Evolutionary conservation across 1,284 basidiomycete genomes (phyloP), one percentile per base, ranked within the genome.

Genomic region (Trametes pubescens): DNA sequence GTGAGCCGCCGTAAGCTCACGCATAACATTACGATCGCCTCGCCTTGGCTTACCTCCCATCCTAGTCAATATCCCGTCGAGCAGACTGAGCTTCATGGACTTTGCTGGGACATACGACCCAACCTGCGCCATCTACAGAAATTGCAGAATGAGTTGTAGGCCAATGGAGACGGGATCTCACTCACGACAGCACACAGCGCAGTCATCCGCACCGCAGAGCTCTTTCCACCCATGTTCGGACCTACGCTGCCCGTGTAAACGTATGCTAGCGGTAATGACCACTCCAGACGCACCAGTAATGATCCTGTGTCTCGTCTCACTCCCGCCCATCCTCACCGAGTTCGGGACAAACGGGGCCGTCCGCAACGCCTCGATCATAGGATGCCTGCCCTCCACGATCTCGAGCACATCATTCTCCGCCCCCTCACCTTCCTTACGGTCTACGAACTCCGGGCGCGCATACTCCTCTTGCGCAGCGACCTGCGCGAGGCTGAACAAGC

Each of bases 51-150:
- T 69, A 86, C 90, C 91, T 71, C 89, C 93, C 94, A 95, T 94
- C 55, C 95, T 82, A 0, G 95, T 96, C 22, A 93, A 83, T 14
- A 99, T 88, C 0, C 90, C 88, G 74, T 99, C 96, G 59, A 95
- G 83, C 51, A 96, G 79, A 7, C 91, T 86, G 49, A 98, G 76
- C 63, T 78, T 88, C 48, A 93, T 92, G 0, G 85, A 83, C 11
- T 79, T 74, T 0, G 95, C 95, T 8, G 97, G 89, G 4, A 92
- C 89, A 69, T 91, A 92, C 22, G 89, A 90, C 22, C 91, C 91
- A 10, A 82, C 74, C 60, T 83, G 81, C 4, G 81, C 78, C 77
- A 83, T 81, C 74, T 76, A 40, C 10, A 34, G 18, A 14, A 14
- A 29, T 35, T 34, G 4, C 8, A 59, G 3, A 58, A 46, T 7